These are phyloP conservation scores for Mycena rosella DNA, from an alignment of 768 basidiomycete genomes.

Conservation along the genomic window DNA sequence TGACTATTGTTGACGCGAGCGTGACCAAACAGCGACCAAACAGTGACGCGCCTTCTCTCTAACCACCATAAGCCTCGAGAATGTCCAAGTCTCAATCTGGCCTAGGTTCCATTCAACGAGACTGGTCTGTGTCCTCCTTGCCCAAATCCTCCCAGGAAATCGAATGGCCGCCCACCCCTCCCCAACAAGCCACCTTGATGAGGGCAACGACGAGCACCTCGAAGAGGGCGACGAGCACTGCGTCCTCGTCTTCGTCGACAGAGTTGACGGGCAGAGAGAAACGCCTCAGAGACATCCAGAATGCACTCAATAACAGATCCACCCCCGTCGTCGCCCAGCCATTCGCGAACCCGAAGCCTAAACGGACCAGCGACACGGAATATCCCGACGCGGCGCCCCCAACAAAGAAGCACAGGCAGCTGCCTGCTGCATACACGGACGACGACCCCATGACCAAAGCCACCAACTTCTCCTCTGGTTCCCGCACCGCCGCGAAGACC, in stretches of 20 bases:
- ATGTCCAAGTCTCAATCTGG: constrained; percentile 66
- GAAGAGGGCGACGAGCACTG: too few species aligned
- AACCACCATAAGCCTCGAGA: constrained; percentile 6
- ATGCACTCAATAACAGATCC: constrained; percentile 56
- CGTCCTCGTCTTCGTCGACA: constrained; percentile 29
- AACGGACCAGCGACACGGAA: constrained; percentile 49
- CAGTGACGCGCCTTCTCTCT: constrained; percentile 3
- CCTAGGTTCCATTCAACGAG: constrained; percentile 69
- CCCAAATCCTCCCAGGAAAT: constrained; percentile 56
- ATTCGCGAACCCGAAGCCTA: constrained; percentile 43
- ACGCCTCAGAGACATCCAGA: constrained; percentile 72
- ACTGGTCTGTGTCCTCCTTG: constrained; percentile 64
- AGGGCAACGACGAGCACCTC: too few species aligned
- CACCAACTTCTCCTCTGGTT: constrained; percentile 34
- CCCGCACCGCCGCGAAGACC: constrained; percentile 24
- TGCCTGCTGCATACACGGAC: constrained; percentile 65
- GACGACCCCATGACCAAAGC: constrained; percentile 52
- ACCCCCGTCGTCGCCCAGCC: constrained; percentile 41
- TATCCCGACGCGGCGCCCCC: constrained; percentile 43
- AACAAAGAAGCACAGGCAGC: constrained; percentile 66
- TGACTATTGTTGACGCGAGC: neutral
- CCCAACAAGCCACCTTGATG: constrained; percentile 25
- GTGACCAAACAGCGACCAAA: neutral
- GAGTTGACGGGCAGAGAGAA: constrained; percentile 47
- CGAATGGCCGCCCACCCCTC: constrained; percentile 58